A percentile compares a stretch with the other conserved stretches of the same genome.
phyloP scores from a whole-genome alignment of 2,329 filamentous ascomycete genomes.

The Coniochaeta sp. region DNA sequence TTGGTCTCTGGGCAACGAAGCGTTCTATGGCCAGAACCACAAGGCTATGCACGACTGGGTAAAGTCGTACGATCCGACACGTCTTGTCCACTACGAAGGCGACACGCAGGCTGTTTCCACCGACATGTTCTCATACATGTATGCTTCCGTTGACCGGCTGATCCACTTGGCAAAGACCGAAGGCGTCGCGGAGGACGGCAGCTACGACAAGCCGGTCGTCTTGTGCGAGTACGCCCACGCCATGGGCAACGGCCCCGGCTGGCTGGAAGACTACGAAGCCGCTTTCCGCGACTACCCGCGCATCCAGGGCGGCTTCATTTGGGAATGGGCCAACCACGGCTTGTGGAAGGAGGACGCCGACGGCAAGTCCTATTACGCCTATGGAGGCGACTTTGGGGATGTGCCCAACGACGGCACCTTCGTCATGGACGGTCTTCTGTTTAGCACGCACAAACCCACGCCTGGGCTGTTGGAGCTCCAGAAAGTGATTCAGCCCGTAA shows the following conservation, averaged over 20 bases:
- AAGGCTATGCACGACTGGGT: slow-evolving; percentile 59
- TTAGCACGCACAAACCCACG: slow-evolving; percentile 45
- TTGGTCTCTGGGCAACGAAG: slow-evolving; percentile 69
- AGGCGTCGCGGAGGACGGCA: slow-evolving; percentile 32
- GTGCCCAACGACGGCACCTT: slow-evolving; percentile 53
- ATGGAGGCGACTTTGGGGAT: slow-evolving; percentile 57
- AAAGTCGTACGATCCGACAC: slow-evolving; percentile 47
- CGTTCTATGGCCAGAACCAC: slow-evolving; percentile 64
- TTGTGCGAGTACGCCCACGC: slow-evolving; percentile 54
- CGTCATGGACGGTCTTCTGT: slow-evolving; percentile 53
- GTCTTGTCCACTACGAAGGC: slow-evolving; percentile 61
- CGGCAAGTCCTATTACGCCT: slow-evolving; percentile 44
- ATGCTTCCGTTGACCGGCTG: slow-evolving; percentile 46
- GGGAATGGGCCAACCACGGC: slow-evolving; percentile 60
- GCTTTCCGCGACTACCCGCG: slow-evolving; percentile 52
- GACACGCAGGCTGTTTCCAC: slow-evolving; percentile 51
- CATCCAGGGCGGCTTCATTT: slow-evolving; percentile 61
- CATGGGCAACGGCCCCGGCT: slow-evolving; percentile 70
- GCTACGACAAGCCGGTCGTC: slow-evolving; percentile 50
- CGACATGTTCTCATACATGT: slow-evolving; percentile 65
- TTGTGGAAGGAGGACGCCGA: slow-evolving; percentile 37
- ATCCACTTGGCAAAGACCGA: slow-evolving; percentile 34
- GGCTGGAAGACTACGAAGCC: slow-evolving; percentile 60
- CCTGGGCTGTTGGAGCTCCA: slow-evolving; percentile 50
- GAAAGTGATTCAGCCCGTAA: slow-evolving; percentile 50